Evolutionary conservation across 2,329 filamentous ascomycete species (phyloP), one percentile per base, ranked within the genome.

Genomic region (Gaeumannomyces sp.): DNA sequence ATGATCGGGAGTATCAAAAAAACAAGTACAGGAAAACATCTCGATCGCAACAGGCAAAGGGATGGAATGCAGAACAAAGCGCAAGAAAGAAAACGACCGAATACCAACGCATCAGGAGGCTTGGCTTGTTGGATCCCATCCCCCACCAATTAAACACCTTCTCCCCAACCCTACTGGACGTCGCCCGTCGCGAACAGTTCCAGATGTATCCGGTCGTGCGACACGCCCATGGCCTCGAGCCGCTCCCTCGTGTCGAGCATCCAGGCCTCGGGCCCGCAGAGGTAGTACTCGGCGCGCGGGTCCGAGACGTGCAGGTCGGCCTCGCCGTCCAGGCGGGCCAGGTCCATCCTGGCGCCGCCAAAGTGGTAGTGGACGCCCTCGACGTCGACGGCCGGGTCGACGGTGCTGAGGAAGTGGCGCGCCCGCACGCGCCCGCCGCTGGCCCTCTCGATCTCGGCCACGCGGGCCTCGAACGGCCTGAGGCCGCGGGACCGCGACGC

Each of bases 261-360:
- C 79, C 92, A 93, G 10, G 74, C 72, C 66, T 82, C 80, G 0
- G 90, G 90, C 0, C 90, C 91, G 71, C 91, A 93, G 64, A 91
- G 77, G 70, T 85, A 93, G 74, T 92, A 93, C 71, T 87, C 79
- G 0, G 90, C 80, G 59, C 76, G 76, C 0, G 74, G 62, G 69
- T 89, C 78, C 27, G 79, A 76, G 1, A 88, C 72, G 68, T 81
- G 85, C n/a, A 93, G 76, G 60, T 84, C 78, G 0, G 76, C 71
- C 11, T 83, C 77, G 29, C 75, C 73, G 67, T 84, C 80, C 53
- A 91, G 72, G 64, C 79, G 80, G 38, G 77, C 74, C n/a, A 93
- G 73, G 65, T 86, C 80, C 22, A 91, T 75, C 10, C 85, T 80
- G 35, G 61, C 68, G 4, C 88, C 85, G 11, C 77, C 75, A 69